A percentile compares a stretch with the other conserved stretches of the same genome.
phyloP scores from a whole-genome alignment of 768 basidiomycete genomes.

The Phaeolepiota aurea region DNA sequence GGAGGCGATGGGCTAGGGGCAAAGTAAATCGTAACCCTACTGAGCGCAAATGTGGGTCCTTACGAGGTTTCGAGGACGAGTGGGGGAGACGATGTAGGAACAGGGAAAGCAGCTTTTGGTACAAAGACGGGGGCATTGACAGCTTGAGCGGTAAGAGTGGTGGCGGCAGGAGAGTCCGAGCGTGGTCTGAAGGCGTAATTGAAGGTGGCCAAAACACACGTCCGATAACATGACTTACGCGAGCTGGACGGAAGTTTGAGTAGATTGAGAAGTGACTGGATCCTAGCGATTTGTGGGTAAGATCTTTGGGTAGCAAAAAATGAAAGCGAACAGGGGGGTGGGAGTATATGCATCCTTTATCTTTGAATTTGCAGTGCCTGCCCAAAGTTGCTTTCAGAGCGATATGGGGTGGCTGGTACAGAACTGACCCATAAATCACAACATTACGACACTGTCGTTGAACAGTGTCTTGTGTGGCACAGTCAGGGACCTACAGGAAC shows the following conservation, averaged over 20 bases:
- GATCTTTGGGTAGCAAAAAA: no score
- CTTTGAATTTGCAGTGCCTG: constrained; percentile 80
- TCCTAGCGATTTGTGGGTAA: no score
- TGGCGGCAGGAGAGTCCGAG: constrained; percentile 38
- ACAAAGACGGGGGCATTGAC: constrained; percentile 83
- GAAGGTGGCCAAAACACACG: no score
- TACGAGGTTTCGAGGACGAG: neutral
- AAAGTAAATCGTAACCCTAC: neutral
- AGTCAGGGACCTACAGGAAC: neutral
- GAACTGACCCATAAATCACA: constrained; percentile 75
- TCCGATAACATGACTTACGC: constrained; percentile 26
- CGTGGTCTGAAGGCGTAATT: constrained; percentile 21
- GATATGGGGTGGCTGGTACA: neutral
- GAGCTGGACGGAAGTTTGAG: no score
- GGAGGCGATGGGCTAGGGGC: no score
- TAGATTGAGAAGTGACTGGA: constrained; percentile 2
- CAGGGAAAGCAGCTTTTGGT: constrained; percentile 41
- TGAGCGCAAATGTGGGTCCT: no score
- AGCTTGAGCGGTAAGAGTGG: constrained; percentile 47
- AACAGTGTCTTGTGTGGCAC: constrained; percentile 39
- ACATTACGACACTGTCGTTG: constrained; percentile 87
- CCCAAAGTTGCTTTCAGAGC: constrained; percentile 4
- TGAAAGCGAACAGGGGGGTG: constrained; percentile 43
- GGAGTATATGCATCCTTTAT: constrained; percentile 78
- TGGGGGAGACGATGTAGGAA: constrained; percentile 14